Base-by-base conservation (phyloP, 495 filamentous ascomycete genomes). In the Penicillium lividum region DNA sequence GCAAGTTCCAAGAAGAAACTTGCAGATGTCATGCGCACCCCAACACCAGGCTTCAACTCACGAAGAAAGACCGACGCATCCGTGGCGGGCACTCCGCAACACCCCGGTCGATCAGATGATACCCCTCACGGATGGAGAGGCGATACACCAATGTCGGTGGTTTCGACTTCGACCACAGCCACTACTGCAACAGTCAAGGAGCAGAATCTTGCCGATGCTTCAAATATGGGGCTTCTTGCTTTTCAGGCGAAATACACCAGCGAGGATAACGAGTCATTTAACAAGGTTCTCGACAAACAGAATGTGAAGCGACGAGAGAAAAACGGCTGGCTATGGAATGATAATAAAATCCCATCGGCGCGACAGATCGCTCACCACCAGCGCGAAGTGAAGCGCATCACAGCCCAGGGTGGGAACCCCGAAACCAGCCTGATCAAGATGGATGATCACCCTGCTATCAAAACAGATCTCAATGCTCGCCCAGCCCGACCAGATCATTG, bases 191-290 rank as follows among this genome's bases (percentile, higher is more conserved):
- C 58, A 11, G 52, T 61, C 56, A 60, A 29, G 18, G 65, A 73
- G 36, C 78, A 74, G 65, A 76, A 79, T 48, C 68, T 78, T n/a
- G 78, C 93, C 31, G 90, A 98, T 69, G 75, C 76, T 3, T 88
- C 89, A 11, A 88, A 86, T 64, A 86, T 98, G 74, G 89, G 86
- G 48, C 82, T 98, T 9, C 80, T 85, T 48, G 84, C 88, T 4
- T 98, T 98, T 65, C 94, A 98, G 63, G 81, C 89, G 6, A 91
- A 90, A 65, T 98, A 96, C 72, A 98, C 93, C 5, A 94, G 89
- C 62, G 94, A 98, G 73, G 94, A 98, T 70, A 97, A 98, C 66
- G 93, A 96, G 65, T 91, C 87, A 50, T 97, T 98, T 77, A 93
- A 96, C 73, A 88, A 88, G 65, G 79, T 98, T 1, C 76, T 98